Base-by-base conservation (phyloP, 768 basidiomycete species). In the Leccinum pellstonianum region DNA sequence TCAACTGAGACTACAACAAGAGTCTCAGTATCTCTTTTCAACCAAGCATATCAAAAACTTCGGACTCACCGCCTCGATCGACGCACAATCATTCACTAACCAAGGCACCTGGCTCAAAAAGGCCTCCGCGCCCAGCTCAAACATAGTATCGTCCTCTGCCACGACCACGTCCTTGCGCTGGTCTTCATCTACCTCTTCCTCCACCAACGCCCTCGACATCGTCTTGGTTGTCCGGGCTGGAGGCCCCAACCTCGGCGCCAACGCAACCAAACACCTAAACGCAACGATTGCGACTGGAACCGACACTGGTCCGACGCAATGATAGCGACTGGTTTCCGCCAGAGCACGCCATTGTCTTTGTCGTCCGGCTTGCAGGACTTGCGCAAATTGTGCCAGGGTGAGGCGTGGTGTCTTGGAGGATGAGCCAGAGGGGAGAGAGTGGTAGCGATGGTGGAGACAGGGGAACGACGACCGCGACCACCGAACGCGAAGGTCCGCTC, bases 81-180 rank as follows among this genome's bases (percentile, higher is more conserved):
- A 48, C 21, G 47, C n/a, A 12, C 10, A 11, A 48, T 48, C 47
- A 3, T 19, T 48, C 19, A 23, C 47, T 6, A 48, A 4, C 59
- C 58, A 60, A 2, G 55, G 57, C 2, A 62, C 27, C 35, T 62
- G 66, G 1, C 14, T 47, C 49, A 60, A 50, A n/a, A 68, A 62
- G 3, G 38, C 27, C 23, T 66, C 52, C 7, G 66, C 58, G 4
- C 46, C 25, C 21, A 60, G 4, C 52, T 67, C 66, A 15, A 68
- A 63, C 10, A 61, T 25, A 0, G 51, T 47, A 50, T 68, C 60
- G 4, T 66, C 57, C 3, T 57, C 54, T 1, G 10, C 2, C 4
- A 51, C 56, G 2, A 10, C 0, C 3, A 19, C 8, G 4, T 10
- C 15, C 0, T 12, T 29, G 14, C 17, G 3, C 6, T 29, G 14